Evolutionary conservation across 805 yeast species (phyloP), one percentile per base, ranked within the genome.

Genomic region (Osmozyma mogii): DNA sequence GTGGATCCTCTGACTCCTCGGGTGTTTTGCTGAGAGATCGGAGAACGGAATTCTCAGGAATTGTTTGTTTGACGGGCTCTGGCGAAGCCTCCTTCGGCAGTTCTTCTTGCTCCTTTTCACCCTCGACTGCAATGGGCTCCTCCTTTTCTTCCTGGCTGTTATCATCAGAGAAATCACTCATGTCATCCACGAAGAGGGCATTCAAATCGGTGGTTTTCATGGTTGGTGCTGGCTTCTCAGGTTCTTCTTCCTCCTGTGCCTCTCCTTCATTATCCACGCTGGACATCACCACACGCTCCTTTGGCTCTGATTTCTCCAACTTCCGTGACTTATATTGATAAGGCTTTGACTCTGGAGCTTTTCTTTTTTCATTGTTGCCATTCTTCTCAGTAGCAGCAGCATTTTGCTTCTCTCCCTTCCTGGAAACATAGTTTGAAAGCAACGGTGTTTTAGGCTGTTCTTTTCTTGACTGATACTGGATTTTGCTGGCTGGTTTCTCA

Each of bases 171-270:
- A 43, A 6, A 17, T 38, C 39, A 19, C 43, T 40, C 15, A 36
- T 38, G 21, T 38, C 56, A 38, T 56, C 62, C 22, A 52, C 58
- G 43, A 61, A 59, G 40, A 61, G 42, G 13, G 55, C 49, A 24
- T 48, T 54, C 22, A 61, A 35, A 17, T 54, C 61, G 13, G 41
- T 38, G 15, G 25, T 31, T n/a, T 37, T 31, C 12, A 31, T 28
- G 11, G 31, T 31, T 17, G 26, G 22, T 27, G 35, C 33, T 9
- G 12, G 22, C 8, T 25, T n/a, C 23, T 37, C 37, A 15, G 32
- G 40, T 7, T 24, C 34, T 10, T 40, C 46, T 8, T 35, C 32
- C 15, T 28, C 31, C 16, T 31, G 37, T 6, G 30, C 34, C 11
- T 6, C 30, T 23, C 25, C 13, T 16, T 36, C 31, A 4, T 37